A percentile compares a stretch with the other conserved stretches of the same genome.
phyloP scores from a whole-genome alignment of 768 basidiomycete genomes.

The Astraeus odoratus region DNA sequence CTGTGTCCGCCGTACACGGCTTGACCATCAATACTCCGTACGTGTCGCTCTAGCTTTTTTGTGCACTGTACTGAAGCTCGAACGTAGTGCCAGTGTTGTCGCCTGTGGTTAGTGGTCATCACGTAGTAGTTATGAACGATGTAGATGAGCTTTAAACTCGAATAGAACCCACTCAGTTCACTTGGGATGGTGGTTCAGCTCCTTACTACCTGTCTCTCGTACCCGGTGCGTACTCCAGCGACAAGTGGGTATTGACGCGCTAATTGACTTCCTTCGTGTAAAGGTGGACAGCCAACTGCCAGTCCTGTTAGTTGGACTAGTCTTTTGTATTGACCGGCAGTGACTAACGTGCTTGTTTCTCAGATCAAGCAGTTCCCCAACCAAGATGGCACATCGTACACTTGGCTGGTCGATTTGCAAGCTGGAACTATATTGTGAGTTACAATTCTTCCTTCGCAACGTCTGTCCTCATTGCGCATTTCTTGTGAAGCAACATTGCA shows the following conservation, averaged over 20 bases:
- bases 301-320: conserved; percentile 36
- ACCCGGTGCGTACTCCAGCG: conserved; percentile 41
- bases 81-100: conserved; percentile 32
- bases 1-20: conserved; percentile 31
- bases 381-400: conserved; percentile 35
- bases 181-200: conserved; percentile 42
- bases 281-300: conserved; percentile 49
- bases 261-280: background rate
- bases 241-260: background rate
- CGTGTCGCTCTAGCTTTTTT: conserved; percentile 23
- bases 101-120: conserved; percentile 44
- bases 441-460: background rate
- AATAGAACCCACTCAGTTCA: conserved; percentile 52
- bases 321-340: background rate
- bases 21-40: conserved; percentile 68
- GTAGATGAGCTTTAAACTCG: background rate
- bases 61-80: background rate
- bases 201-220: conserved; percentile 58
- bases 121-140: background rate
- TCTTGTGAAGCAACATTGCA: conserved; percentile 37
- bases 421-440: conserved; percentile 43
- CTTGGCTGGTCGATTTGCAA: conserved; percentile 50
- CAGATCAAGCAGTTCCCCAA: conserved; percentile 51
- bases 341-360: conserved; percentile 4
- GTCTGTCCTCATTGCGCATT: background rate